Evolutionary conservation across 192 early-diverging fungal species (phyloP).

Genomic region (Piromyces finnis): DNA sequence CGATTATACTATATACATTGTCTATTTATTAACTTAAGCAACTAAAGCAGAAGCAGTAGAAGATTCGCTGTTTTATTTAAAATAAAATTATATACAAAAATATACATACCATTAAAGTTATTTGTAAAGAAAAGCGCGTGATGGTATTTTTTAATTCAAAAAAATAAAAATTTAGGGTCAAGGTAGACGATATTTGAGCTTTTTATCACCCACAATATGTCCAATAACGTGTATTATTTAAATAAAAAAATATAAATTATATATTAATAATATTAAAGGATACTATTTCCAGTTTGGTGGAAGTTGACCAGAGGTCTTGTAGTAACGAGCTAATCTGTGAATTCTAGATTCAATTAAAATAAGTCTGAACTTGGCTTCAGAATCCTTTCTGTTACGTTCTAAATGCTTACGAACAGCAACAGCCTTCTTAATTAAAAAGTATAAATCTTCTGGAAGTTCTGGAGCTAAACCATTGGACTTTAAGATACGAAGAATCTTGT

Average conservation of each 20-base stretch:
- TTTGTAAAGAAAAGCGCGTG: background rate
- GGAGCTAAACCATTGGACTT: constrained; percentile 90
- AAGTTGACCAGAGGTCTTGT: constrained; percentile 90
- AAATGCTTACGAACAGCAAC: constrained; percentile 97
- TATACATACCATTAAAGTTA: background rate
- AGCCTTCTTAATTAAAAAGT: constrained; percentile 99
- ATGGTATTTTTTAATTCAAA: background rate
- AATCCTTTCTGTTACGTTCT: constrained; percentile 98
- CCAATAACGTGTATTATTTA: background rate
- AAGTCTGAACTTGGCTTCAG: constrained; percentile 94
- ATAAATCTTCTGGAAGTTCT: constrained; percentile 95
- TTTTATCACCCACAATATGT: background rate
- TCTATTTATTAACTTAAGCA: background rate
- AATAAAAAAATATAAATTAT: background rate
- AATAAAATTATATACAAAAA: background rate
- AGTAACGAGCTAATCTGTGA: constrained; percentile 95
- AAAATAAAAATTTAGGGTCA: background rate
- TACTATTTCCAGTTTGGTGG: constrained; percentile 78
- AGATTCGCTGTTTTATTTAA: background rate
- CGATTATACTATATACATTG: background rate
- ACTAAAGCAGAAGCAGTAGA: constrained; percentile 5
- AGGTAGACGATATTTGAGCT: background rate
- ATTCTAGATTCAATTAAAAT: constrained; percentile 97
- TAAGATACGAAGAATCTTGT: constrained; percentile 98
- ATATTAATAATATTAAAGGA: background rate